These are phyloP conservation scores for Ophiostoma himal-ulmi DNA, from an alignment of 2,329 filamentous ascomycete genomes.

Conservation along the genomic window DNA sequence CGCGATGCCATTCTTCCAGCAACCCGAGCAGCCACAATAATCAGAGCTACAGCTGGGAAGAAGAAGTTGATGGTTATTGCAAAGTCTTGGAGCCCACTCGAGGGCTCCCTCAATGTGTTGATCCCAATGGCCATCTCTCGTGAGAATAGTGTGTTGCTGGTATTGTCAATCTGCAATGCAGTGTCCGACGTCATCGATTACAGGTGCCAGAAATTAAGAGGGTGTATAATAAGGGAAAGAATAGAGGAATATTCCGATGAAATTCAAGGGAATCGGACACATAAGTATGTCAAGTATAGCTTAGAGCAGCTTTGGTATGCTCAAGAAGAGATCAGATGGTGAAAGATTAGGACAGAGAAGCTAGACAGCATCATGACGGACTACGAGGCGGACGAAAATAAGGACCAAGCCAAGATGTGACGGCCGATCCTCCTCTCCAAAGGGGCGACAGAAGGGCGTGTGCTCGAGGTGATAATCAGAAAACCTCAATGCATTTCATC, in stretches of 20 bases:
- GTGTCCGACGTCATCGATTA: background rate
- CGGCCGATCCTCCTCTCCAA: background rate
- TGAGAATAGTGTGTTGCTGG: background rate
- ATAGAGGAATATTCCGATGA: background rate
- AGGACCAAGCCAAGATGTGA: background rate
- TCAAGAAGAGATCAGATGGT: background rate
- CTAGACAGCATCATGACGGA: background rate
- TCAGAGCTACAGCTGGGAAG: constrained; percentile 31
- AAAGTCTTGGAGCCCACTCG: constrained; percentile 30
- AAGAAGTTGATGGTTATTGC: constrained; percentile 32
- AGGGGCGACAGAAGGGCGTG: background rate
- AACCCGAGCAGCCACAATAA: constrained; percentile 23
- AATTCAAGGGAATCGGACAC: background rate
- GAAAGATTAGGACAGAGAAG: background rate
- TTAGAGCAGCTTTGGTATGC: background rate
- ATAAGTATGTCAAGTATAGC: background rate
- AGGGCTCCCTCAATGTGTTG: constrained; percentile 20
- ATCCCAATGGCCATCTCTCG: constrained; percentile 2
- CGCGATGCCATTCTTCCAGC: background rate
- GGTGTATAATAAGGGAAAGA: background rate
- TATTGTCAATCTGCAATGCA: background rate
- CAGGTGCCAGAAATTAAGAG: background rate
- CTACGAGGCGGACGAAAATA: background rate
- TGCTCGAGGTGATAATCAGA: background rate
- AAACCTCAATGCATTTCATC: background rate